Conservation (phyloP, 169 alveolate species). For the Blepharisma undulans region DNA sequence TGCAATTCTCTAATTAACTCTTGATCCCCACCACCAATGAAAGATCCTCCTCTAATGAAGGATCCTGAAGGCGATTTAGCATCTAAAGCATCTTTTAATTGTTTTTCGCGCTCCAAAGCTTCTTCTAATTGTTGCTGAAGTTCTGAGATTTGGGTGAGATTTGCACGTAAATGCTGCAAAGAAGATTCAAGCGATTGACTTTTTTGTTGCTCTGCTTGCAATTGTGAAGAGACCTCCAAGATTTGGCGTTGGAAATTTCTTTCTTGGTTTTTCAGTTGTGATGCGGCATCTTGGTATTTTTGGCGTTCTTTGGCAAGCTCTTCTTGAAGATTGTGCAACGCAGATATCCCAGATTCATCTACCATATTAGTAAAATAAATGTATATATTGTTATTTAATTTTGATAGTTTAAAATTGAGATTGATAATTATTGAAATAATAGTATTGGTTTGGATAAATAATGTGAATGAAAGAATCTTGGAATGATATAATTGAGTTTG, state of each 20-base stretch:
- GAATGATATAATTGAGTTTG: too few species aligned
- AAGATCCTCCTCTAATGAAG: not conserved
- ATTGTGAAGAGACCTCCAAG: not conserved
- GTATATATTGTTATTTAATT: not conserved
- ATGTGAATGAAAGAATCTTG: too few species aligned
- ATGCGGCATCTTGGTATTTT: not conserved
- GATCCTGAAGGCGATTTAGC: not conserved
- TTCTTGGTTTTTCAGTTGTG: slow-evolving; percentile 22
- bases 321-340: not conserved
- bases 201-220: slow-evolving; percentile 26
- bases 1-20: not conserved
- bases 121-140: slow-evolving; percentile 2
- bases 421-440: too few species aligned
- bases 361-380: not conserved
- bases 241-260: not conserved
- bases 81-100: not conserved
- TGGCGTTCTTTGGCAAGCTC: slow-evolving; percentile 28
- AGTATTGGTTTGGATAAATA: too few species aligned
- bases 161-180: not conserved
- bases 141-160: not conserved
- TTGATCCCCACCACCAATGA: not conserved
- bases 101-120: not conserved
- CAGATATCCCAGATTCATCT: not conserved
- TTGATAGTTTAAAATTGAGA: not conserved
- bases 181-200: not conserved